These are phyloP conservation scores for Ambrosiella cleistominuta DNA, from an alignment of 2,329 filamentous ascomycete species.

Conservation along the genomic window DNA sequence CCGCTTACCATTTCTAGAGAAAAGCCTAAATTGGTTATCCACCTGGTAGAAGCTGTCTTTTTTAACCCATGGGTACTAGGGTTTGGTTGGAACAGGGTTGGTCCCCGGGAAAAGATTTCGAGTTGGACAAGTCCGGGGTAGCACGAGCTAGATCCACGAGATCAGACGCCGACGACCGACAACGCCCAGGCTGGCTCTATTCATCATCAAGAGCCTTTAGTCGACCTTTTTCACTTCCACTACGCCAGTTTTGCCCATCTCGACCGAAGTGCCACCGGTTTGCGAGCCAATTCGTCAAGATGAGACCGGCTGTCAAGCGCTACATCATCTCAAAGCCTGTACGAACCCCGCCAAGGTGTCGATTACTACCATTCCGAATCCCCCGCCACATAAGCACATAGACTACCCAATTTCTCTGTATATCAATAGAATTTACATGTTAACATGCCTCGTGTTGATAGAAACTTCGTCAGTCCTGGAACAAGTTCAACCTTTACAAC, in stretches of 20 bases:
- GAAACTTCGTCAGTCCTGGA: conserved; percentile 94
- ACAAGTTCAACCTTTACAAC: conserved; percentile 94
- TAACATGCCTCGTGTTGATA: conserved; percentile 23
- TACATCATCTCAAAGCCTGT: conserved; percentile 14
- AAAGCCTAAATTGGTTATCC: not conserved
- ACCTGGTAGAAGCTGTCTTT: not conserved
- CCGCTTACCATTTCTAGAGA: conserved; percentile 1
- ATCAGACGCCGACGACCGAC: conserved; percentile 7
- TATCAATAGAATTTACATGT: not conserved
- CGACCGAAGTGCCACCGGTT: conserved; percentile 8
- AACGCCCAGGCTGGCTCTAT: conserved; percentile 8
- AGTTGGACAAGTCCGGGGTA: not conserved
- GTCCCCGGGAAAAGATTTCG: conserved; percentile 5
- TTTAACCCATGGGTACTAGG: not conserved
- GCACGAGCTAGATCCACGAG: not conserved
- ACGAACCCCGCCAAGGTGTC: conserved; percentile 1
- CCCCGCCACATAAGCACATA: not conserved
- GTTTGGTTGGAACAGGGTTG: not conserved
- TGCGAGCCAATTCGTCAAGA: conserved; percentile 13
- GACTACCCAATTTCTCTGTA: no score
- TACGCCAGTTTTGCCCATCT: conserved; percentile 4
- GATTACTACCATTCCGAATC: not conserved
- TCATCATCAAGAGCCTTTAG: conserved; percentile 3
- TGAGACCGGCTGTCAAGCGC: conserved; percentile 15
- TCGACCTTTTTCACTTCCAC: conserved; percentile 2